Evolutionary conservation across 768 basidiomycete species (phyloP).

Genomic region (Amanita polypyramis): DNA sequence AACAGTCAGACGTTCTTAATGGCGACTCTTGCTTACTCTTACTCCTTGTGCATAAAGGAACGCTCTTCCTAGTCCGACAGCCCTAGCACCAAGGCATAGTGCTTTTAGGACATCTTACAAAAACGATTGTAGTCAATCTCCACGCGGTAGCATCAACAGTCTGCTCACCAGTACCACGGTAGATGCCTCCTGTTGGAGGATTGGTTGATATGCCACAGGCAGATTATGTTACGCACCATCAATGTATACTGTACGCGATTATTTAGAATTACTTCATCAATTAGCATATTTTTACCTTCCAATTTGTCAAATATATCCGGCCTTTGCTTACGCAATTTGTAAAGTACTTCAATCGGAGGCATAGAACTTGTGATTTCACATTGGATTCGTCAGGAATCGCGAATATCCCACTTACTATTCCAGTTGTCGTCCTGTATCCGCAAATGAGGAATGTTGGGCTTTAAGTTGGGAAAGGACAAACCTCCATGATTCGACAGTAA

Average conservation of each 20-base stretch:
- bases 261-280: conserved; percentile 5
- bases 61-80: conserved; percentile 77
- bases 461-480: conserved; percentile 16
- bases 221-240: conserved; percentile 42
- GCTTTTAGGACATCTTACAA: conserved; percentile 75
- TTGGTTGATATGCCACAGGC: neutral
- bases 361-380: conserved; percentile 39
- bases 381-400: neutral
- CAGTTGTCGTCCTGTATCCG: conserved; percentile 55
- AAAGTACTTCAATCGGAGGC: conserved; percentile 70
- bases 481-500: conserved; percentile 90
- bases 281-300: conserved; percentile 39
- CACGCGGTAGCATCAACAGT: neutral
- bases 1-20: neutral
- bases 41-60: conserved; percentile 85
- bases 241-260: conserved; percentile 53
- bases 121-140: neutral
- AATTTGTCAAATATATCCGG: conserved; percentile 66
- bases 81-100: conserved; percentile 78
- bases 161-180: conserved; percentile 62
- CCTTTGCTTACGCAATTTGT: conserved; percentile 57
- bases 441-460: neutral
- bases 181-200: conserved; percentile 37
- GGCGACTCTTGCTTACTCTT: conserved; percentile 14
- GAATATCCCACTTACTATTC: conserved; percentile 47